Evolutionary conservation across 2,329 filamentous ascomycete species (phyloP), one percentile per base, ranked within the genome.

Genomic region (Phialemonium atrogriseum): DNA sequence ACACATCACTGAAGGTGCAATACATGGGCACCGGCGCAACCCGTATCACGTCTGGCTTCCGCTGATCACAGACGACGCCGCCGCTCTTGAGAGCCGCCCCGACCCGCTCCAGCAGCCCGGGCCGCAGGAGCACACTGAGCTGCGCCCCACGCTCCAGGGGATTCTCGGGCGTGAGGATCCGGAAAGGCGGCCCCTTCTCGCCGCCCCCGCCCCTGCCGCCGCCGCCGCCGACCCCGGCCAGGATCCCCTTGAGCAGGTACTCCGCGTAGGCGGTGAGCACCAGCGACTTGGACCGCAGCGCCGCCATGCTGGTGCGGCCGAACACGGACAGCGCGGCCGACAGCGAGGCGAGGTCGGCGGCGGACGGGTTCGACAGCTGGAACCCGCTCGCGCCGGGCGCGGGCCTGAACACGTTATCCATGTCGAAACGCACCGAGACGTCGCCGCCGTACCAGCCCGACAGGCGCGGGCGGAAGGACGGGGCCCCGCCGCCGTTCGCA

Each of bases 391-490:
- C 88, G 23, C 88, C 87, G 3, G 73, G 62, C 7, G 84, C 83
- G 4, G 87, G 85, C 24, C 77, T 63, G 56, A 93, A 94, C 35
- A 66, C 63, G 56, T 86, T 89, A 35, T 80, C 76, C 87, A 94
- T 94, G 43, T 75, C 68, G 62, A 94, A 94, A 10, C 87, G 70
- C 20, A 75, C 76, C 29, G 62, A 58, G 56, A 86, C 86, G 58
- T 87, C 80, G 32, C 77, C 80, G 31, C 87, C 87, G 73, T 89
- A 94, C 87, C 87, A 94, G 15, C 87, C 88, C 20, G 75, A 68
- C 2, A 94, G 63, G 4, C 87, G 71, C 5, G 75, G 78, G 11
- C 68, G 67, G 49, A 78, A 88, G 1, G 62, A 50, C 9, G 56
- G 49, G 7, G 50, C 47, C 12, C 61, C 50, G 18, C 46, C 49